Percentiles rank a stretch among this genome's conserved stretches.
These are phyloP conservation scores for Phaffomyces thermotolerans DNA, from an alignment of 805 yeast genomes.

Conservation along the genomic window DNA sequence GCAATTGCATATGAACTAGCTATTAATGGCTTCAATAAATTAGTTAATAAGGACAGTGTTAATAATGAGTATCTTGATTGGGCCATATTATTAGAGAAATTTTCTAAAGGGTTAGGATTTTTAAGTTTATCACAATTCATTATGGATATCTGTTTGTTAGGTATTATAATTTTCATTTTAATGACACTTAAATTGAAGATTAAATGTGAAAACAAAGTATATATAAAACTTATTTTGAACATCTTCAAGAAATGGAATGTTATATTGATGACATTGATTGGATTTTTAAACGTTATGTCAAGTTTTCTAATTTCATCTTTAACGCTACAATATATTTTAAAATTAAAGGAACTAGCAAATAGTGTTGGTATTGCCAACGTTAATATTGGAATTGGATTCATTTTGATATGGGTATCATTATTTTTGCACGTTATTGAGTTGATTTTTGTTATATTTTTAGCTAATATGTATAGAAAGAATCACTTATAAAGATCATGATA, in stretches of 20 bases:
- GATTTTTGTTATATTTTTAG: constrained; percentile 11
- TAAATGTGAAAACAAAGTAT: no score
- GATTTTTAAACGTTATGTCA: constrained; percentile 10
- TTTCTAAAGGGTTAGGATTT: constrained; percentile 22
- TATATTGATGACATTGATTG: constrained; percentile 6
- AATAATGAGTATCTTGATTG: constrained; percentile 17
- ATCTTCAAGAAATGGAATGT: constrained; percentile 7
- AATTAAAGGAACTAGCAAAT: constrained; percentile 13
- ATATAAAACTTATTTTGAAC: background rate
- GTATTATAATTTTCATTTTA: constrained; percentile 3
- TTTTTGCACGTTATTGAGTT: constrained; percentile 5
- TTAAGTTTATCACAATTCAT: constrained; percentile 10
- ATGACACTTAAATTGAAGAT: background rate
- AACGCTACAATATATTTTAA: constrained; percentile 19
- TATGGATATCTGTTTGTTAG: background rate
- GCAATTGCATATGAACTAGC: constrained; percentile 33
- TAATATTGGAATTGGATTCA: constrained; percentile 14
- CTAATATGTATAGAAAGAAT: constrained; percentile 16
- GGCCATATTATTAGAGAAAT: constrained; percentile 21
- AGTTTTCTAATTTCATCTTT: constrained; percentile 18
- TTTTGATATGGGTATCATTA: constrained; percentile 17
- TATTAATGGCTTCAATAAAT: constrained; percentile 22
- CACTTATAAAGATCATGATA: background rate
- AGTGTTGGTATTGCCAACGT: constrained; percentile 22
- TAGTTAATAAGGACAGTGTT: constrained; percentile 15